phyloP scores from a whole-genome alignment of 2,329 filamentous ascomycete genomes.

The Aspergillus sp. region DNA sequence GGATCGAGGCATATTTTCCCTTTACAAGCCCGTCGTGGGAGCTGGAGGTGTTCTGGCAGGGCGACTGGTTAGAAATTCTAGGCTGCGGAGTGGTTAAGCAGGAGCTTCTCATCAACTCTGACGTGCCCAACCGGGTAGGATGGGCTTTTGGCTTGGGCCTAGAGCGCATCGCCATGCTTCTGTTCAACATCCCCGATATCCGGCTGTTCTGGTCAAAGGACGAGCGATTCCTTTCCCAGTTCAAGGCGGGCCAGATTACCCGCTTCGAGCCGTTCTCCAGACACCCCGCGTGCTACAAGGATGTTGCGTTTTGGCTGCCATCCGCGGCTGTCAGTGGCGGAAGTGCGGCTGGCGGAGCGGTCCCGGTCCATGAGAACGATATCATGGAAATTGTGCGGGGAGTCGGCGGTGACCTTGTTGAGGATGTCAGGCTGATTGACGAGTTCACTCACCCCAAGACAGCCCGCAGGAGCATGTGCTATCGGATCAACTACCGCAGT shows the following conservation, averaged over 20 bases:
- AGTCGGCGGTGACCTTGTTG: conserved; percentile 79
- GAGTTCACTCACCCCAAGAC: conserved; percentile 88
- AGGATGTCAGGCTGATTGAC: conserved; percentile 84
- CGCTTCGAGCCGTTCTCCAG: conserved; percentile 89
- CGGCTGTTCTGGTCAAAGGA: conserved; percentile 94
- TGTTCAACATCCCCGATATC: conserved; percentile 96
- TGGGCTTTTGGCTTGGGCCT: conserved; percentile 97
- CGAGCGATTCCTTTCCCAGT: conserved; percentile 83
- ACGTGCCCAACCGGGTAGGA: conserved; percentile 73
- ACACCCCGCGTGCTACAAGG: conserved; percentile 85
- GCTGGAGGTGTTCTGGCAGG: conserved; percentile 91
- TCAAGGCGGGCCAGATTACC: conserved; percentile 59
- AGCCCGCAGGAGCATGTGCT: conserved; percentile 81
- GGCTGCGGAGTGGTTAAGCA: conserved; percentile 93
- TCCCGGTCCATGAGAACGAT: conserved; percentile 86
- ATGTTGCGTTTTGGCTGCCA: conserved; percentile 90
- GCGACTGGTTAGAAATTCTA: conserved; percentile 93
- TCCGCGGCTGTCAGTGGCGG: conserved; percentile 44
- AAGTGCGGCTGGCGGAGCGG: conserved; percentile 43
- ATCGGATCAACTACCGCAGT: conserved; percentile 91
- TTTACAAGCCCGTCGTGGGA: conserved; percentile 97
- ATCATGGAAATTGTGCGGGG: conserved; percentile 93
- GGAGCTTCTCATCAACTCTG: conserved; percentile 75
- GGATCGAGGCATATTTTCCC: conserved; percentile 97
- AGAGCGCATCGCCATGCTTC: conserved; percentile 94